These are phyloP conservation scores for Clonostachys rhizophaga DNA, from an alignment of 2,329 filamentous ascomycete genomes.

Conservation along the genomic window DNA sequence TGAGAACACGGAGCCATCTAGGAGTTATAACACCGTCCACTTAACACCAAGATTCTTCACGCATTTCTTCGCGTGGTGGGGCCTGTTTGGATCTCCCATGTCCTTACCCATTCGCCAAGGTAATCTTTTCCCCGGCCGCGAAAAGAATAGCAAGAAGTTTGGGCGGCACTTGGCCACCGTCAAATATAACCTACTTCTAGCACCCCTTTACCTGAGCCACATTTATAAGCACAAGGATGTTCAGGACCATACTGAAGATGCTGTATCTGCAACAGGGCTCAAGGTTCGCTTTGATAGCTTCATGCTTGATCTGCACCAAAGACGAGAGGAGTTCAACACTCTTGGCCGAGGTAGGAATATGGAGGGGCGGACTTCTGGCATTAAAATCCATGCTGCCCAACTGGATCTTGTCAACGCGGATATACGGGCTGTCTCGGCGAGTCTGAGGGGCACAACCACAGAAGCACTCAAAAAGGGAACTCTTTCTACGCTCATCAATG, in stretches of 20 bases:
- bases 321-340: conserved; percentile 86
- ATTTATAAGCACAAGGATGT: conserved; percentile 98
- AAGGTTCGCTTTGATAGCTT: conserved; percentile 96
- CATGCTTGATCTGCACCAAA: conserved; percentile 92
- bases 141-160: conserved; percentile 98
- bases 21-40: conserved; percentile 95
- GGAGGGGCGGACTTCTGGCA: conserved; percentile 78
- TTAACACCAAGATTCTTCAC: conserved; percentile 95
- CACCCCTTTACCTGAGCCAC: conserved; percentile 90
- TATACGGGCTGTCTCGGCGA: conserved; percentile 88
- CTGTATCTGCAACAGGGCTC: conserved; percentile 89
- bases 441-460: conserved; percentile 73
- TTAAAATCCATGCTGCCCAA: conserved; percentile 94
- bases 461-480: conserved; percentile 67
- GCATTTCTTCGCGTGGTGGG: conserved; percentile 98
- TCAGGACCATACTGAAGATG: conserved; percentile 72
- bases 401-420: conserved; percentile 89
- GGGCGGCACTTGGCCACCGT: conserved; percentile 95
- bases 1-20: conserved; percentile 68
- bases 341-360: conserved; percentile 72
- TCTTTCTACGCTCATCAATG: conserved; percentile 42
- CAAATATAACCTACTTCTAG: conserved; percentile 92
- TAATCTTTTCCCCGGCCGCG: conserved; percentile 81
- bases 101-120: conserved; percentile 93
- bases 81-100: conserved; percentile 90